Percentiles rank a stretch among this genome's conserved stretches.
phyloP scores from a whole-genome alignment of 176 grass and related monocot species.

The Avena sativa region DNA sequence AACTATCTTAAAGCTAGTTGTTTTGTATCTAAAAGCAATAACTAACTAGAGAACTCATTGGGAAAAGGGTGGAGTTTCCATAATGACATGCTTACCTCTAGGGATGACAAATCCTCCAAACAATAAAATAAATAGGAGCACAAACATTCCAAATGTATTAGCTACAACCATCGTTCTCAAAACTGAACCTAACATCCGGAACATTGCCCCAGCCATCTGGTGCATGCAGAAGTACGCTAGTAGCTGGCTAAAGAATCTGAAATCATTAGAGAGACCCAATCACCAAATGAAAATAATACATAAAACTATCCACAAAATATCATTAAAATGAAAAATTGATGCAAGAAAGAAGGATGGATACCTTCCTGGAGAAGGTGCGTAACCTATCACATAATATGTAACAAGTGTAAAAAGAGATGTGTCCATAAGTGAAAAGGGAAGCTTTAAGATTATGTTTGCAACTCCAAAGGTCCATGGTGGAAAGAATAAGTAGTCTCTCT shows the following conservation, averaged over 20 bases:
- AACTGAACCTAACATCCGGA: constrained; percentile 60
- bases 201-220: constrained; percentile 66
- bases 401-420: constrained; percentile 46
- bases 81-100: constrained; percentile 45
- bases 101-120: constrained; percentile 65
- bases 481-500: constrained; percentile 75
- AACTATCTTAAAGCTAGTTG: not conserved
- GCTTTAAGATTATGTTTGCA: constrained; percentile 59
- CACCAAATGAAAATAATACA: not conserved
- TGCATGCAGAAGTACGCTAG: constrained; percentile 52
- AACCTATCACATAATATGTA: constrained; percentile 70
- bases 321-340: not conserved
- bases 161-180: constrained; percentile 64
- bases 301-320: not conserved
- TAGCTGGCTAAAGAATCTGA: constrained; percentile 61
- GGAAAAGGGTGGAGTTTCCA: not conserved
- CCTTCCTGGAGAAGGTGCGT: constrained; percentile 42
- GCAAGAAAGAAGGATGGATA: constrained; percentile 17
- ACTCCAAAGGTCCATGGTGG: constrained; percentile 69
- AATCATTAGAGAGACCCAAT: constrained; percentile 11
- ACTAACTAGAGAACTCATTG: not conserved
- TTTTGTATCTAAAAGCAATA: not conserved
- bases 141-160: constrained; percentile 58
- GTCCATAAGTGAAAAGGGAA: constrained; percentile 69
- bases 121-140: constrained; percentile 57